Evolutionary conservation across 108 stramenopile genomes (phyloP).

Genomic region (Schizochytrium sp.): DNA sequence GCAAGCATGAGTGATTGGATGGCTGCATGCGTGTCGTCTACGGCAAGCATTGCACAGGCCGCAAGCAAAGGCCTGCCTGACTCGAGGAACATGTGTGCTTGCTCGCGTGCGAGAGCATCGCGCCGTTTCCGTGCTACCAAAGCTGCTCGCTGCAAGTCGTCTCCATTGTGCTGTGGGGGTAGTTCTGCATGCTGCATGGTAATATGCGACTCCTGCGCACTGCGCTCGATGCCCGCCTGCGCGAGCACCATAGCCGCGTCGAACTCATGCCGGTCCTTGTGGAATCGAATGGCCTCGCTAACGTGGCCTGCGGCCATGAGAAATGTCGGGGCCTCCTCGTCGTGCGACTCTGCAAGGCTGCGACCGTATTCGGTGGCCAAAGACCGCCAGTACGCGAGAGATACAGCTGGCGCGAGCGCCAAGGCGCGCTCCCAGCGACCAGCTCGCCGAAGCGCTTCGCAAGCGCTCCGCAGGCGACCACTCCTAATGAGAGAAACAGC

Average conservation of each 20-base stretch:
- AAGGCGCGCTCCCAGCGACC: not conserved
- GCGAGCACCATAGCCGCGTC: not conserved
- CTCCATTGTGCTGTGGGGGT: too few species aligned
- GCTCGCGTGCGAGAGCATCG: not conserved
- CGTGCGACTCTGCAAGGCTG: not conserved
- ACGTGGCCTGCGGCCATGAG: not conserved
- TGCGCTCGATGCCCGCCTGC: not conserved
- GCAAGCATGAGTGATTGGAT: not conserved
- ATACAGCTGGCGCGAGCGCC: not conserved
- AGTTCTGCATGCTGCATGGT: too few species aligned
- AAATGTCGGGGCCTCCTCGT: not conserved
- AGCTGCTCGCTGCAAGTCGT: not conserved
- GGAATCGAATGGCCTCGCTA: not conserved
- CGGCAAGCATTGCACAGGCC: not conserved
- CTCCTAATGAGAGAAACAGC: not conserved
- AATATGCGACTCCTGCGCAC: not conserved
- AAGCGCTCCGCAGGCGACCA: not conserved
- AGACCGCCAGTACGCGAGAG: not conserved
- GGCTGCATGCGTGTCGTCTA: not conserved
- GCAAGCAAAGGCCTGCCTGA: not conserved
- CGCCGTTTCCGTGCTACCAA: not conserved
- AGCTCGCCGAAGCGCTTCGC: not conserved
- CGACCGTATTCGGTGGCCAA: not conserved
- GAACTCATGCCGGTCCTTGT: not conserved
- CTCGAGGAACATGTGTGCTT: not conserved